Evolutionary conservation across 306 rosid genomes (phyloP).

Genomic region (Cucumis melo): DNA sequence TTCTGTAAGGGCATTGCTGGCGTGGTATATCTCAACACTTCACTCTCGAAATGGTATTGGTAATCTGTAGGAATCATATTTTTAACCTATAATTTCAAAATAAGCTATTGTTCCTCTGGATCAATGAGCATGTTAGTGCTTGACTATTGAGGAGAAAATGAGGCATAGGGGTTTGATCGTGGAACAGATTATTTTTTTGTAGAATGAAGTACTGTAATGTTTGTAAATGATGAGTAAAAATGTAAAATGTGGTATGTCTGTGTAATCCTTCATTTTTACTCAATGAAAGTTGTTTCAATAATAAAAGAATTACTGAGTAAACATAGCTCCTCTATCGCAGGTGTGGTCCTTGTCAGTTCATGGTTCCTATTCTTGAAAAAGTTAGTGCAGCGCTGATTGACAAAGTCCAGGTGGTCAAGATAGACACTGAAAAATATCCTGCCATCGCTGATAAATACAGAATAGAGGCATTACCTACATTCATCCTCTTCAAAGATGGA

Average conservation of each 20-base stretch:
- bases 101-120: background rate
- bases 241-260: background rate
- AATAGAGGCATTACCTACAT: conserved; percentile 87
- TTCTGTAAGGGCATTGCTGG: background rate
- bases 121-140: background rate
- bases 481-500: conserved; percentile 83
- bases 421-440: conserved; percentile 92
- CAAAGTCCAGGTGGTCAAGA: conserved; percentile 63
- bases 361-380: conserved; percentile 80
- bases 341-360: conserved; percentile 98
- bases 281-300: too few relatives aligned
- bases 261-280: too few relatives aligned
- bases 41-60: background rate
- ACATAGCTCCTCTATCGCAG: conserved; percentile 23
- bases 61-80: background rate
- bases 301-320: conserved; percentile 3
- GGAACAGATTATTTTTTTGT: background rate
- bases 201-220: background rate
- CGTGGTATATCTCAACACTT: background rate
- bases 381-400: conserved; percentile 49
- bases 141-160: too few relatives aligned
- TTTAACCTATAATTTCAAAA: background rate
- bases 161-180: background rate
- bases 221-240: conserved; percentile 4
- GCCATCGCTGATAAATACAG: conserved; percentile 59